Percentiles rank a stretch among this genome's conserved stretches.
Conservation (phyloP, 2,329 filamentous ascomycete genomes). For the Knoxdaviesia capensis region DNA sequence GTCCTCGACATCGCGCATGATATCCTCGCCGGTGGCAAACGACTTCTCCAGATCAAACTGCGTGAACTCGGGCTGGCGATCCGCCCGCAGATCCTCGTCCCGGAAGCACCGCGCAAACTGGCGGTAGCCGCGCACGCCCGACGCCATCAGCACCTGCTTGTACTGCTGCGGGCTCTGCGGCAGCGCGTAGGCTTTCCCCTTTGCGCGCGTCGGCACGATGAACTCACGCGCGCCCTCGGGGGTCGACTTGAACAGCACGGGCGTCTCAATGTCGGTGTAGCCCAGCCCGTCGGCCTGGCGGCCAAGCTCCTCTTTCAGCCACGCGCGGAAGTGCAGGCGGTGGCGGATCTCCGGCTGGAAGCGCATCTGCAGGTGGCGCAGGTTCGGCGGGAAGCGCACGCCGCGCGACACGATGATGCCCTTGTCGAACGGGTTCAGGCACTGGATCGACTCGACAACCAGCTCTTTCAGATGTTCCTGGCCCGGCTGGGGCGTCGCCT, state of each 20-base stretch:
- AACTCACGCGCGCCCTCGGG: conserved; percentile 93
- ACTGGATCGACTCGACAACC: conserved; percentile 29
- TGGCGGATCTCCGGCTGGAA: conserved; percentile 47
- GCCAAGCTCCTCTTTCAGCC: conserved; percentile 30
- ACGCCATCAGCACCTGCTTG: conserved; percentile 93
- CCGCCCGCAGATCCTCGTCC: conserved; percentile 81
- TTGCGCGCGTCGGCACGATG: conserved; percentile 64
- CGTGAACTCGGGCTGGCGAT: conserved; percentile 92
- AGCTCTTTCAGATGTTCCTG: conserved; percentile 7
- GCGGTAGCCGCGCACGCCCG: conserved; percentile 64
- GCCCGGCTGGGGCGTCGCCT: conserved; percentile 5
- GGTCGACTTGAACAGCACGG: conserved; percentile 89
- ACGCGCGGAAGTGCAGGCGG: conserved; percentile 50
- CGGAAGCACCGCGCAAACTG: conserved; percentile 91
- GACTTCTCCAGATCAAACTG: conserved; percentile 92
- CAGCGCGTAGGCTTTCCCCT: conserved; percentile 67
- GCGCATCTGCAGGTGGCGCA: conserved; percentile 69
- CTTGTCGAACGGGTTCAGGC: conserved; percentile 53
- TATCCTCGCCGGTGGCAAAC: conserved; percentile 52
- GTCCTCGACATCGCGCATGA: conserved; percentile 36
- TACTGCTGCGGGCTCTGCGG: conserved; percentile 97
- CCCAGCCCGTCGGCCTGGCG: conserved; percentile 31
- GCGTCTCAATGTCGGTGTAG: conserved; percentile 75
- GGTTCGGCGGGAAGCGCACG: conserved; percentile 51
- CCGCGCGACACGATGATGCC: conserved; percentile 60